A percentile compares a stretch with the other conserved stretches of the same genome.
These are phyloP conservation scores for Polyporus tsugae DNA, from an alignment of 1,284 basidiomycete species.

Conservation along the genomic window DNA sequence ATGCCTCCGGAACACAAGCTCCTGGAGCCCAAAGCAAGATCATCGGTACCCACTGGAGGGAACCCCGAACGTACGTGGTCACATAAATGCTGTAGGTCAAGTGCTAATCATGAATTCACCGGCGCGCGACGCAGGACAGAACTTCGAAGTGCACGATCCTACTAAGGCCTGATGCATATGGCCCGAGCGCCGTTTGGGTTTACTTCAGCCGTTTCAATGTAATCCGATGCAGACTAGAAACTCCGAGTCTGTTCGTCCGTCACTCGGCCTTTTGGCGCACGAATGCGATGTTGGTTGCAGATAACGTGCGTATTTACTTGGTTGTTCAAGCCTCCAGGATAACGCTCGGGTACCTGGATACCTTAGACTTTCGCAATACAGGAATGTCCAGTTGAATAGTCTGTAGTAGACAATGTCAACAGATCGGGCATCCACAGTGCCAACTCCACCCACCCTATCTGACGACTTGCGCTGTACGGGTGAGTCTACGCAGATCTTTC, in stretches of 20 bases:
- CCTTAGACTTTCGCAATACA: conserved; percentile 3
- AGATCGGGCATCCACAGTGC: conserved; percentile 12
- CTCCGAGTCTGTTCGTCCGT: background rate
- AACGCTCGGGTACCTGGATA: background rate
- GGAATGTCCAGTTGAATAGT: background rate
- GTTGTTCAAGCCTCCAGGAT: background rate
- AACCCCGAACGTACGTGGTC: no score
- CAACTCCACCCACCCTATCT: conserved; percentile 22
- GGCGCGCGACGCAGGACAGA: background rate
- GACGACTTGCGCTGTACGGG: conserved; percentile 17
- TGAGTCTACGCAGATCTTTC: background rate
- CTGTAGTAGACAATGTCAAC: no score
- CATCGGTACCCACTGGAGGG: no score
- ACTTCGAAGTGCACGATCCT: background rate
- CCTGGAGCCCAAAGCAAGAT: no score
- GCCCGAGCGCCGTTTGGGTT: background rate
- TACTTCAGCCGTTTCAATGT: background rate
- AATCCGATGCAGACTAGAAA: background rate
- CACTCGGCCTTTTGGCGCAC: no score
- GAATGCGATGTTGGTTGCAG: conserved; percentile 12
- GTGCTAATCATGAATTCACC: background rate
- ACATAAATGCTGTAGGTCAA: background rate
- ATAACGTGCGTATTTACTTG: background rate
- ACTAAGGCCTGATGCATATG: background rate
- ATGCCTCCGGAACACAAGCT: no score